Conservation (phyloP, 805 yeast species). For the Candida namnaoensis region DNA sequence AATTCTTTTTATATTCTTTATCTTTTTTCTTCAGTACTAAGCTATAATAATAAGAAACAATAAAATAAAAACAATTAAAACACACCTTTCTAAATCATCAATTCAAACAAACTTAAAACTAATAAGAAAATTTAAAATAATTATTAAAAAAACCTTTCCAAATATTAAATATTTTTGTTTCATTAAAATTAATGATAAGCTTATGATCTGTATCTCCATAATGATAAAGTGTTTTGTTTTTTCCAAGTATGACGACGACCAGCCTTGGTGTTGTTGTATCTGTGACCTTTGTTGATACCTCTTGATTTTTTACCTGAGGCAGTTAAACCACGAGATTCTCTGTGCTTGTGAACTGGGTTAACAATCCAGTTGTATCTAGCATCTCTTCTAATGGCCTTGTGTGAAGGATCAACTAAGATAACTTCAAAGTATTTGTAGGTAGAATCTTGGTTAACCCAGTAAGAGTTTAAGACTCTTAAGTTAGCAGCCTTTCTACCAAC, state of each 20-base stretch:
- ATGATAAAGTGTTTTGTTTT: slow-evolving; percentile 95
- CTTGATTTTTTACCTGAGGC: slow-evolving; percentile 97
- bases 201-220: slow-evolving; percentile 95
- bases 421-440: slow-evolving; percentile 99
- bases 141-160: too few relatives aligned
- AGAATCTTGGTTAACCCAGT: slow-evolving; percentile 99
- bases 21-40: too few relatives aligned
- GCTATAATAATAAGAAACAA: too few relatives aligned
- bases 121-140: too few relatives aligned
- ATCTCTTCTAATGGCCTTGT: slow-evolving; percentile 98
- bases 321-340: slow-evolving; percentile 99
- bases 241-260: slow-evolving; percentile 99
- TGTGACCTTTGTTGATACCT: slow-evolving; percentile 99
- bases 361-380: slow-evolving; percentile 99
- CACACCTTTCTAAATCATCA: too few relatives aligned
- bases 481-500: slow-evolving; percentile 98
- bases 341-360: slow-evolving; percentile 99
- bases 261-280: slow-evolving; percentile 94
- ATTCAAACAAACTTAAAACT: too few relatives aligned
- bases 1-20: too few relatives aligned
- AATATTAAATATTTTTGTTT: too few relatives aligned
- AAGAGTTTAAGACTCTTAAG: slow-evolving; percentile 98
- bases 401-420: slow-evolving; percentile 94
- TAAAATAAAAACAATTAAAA: too few relatives aligned
- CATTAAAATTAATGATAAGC: not conserved